Base-by-base conservation (phyloP, 2,329 filamentous ascomycete species). In the Talaromyces sp. region DNA sequence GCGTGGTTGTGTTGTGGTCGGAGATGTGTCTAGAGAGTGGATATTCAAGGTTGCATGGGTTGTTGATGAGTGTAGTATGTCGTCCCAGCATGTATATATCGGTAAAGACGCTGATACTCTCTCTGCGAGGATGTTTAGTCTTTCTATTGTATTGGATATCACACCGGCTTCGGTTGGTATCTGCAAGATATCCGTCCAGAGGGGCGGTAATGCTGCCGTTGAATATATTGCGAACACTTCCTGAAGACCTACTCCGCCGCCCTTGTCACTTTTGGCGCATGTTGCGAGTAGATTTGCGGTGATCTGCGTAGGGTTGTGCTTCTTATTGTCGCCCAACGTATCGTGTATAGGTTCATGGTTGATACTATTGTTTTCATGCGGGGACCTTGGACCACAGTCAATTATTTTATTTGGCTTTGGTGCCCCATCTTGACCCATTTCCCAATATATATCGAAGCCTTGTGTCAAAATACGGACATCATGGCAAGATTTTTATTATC, bases 161-260 rank as follows among this genome's bases (percentile, higher is more conserved):
- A 48, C 8, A 7, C 35, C 42, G 16, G 5, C 5, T 28, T 5
- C 9, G 4, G 44, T 7, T 5, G 35, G 8, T 21, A 5, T 9
- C 33, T 60, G 28, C 23, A 63, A 12, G 9, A 48, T 60, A 21
- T 48, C 23, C 12, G 16, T 52, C 61, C 61, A 63, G 8, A 33
- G 28, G 25, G 48, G 37, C 31, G 61, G 61, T 42, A 63, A 46
- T 37, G 40, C 21, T n/a, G 57, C 61, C 12, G 61, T 63, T 18
- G 61, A 59, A n/a, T 63, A 63, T 12, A 63, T 60, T n/a, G 61
- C 61, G 58, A 63, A 63, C 16, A 59, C n/a, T 7, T 59, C 57
- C 28, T 56, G 21, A n/a, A 63, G 31, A 3, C 57, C 23, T 46
- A 63, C 61, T 5, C 61, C 61, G 6, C 61, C 61, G 4, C 61